Conservation (phyloP, 352 stramenopile species). For the Blastocystis sp. region DNA sequence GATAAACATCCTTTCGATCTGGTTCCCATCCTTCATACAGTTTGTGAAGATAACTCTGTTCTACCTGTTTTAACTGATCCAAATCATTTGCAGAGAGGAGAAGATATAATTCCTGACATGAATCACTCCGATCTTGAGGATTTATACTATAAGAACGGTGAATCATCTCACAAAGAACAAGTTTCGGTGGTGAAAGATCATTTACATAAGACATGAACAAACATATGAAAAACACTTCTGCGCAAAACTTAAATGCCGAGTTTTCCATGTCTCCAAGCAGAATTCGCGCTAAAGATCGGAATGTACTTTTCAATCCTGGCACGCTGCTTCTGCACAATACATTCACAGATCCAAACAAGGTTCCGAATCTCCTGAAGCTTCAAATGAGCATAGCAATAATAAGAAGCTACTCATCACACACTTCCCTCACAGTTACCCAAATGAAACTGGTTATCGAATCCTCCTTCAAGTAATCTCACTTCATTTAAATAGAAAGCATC, state of each 20-base stretch:
- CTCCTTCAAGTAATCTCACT: constrained; percentile 92
- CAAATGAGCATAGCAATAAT: constrained; percentile 98
- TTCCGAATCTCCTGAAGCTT: constrained; percentile 99
- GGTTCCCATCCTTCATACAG: constrained; percentile 34
- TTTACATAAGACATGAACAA: constrained; percentile 77
- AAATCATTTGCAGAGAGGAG: not conserved
- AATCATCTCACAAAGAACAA: constrained; percentile 29
- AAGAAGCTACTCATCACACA: constrained; percentile 75
- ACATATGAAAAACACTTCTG: constrained; percentile 81
- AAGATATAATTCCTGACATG: not conserved
- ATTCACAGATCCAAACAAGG: constrained; percentile 87
- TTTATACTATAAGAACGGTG: not conserved
- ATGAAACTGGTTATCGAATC: constrained; percentile 98
- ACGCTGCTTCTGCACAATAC: constrained; percentile 84
- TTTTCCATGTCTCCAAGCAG: constrained; percentile 76
- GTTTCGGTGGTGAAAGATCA: constrained; percentile 31
- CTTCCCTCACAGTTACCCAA: constrained; percentile 77
- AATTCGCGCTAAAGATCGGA: constrained; percentile 83
- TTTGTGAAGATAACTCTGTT: constrained; percentile 23
- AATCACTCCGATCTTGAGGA: not conserved
- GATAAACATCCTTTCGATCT: not conserved
- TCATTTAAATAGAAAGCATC: constrained; percentile 98
- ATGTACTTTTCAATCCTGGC: constrained; percentile 87
- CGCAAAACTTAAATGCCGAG: constrained; percentile 55
- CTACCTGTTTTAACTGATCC: not conserved